phyloP scores from a whole-genome alignment of 23 red algal species.

The Gracilaria gracilis region DNA sequence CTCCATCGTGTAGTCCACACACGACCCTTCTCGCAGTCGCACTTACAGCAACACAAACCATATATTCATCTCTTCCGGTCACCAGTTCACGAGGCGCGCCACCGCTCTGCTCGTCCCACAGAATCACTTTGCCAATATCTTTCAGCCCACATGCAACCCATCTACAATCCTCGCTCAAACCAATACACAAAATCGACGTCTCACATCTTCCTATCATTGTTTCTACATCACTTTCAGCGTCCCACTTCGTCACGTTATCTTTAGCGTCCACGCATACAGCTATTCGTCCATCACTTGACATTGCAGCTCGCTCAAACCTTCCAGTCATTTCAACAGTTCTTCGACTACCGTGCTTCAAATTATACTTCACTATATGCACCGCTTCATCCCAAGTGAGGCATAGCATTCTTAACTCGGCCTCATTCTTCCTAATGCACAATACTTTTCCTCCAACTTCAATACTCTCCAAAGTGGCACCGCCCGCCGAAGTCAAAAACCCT shows the following conservation, averaged over 20 bases:
- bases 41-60: conserved; percentile 12
- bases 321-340: not conserved
- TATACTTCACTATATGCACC: not conserved
- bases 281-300: not conserved
- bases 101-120: not conserved
- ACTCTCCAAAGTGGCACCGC: not conserved
- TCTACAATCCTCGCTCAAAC: not conserved
- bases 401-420: not conserved
- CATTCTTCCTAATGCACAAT: not conserved
- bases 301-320: not conserved
- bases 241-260: not conserved
- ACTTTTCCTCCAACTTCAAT: not conserved
- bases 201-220: not conserved
- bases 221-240: not conserved
- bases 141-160: not conserved
- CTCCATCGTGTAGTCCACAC: not conserved
- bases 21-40: not conserved
- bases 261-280: not conserved
- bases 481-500: not conserved
- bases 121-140: not conserved
- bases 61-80: no score
- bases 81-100: no score
- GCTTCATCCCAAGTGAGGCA: not conserved
- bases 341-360: not conserved
- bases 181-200: not conserved